These are phyloP conservation scores for Leishmania arabica DNA, from an alignment of 208 protist species.

Conservation along the genomic window DNA sequence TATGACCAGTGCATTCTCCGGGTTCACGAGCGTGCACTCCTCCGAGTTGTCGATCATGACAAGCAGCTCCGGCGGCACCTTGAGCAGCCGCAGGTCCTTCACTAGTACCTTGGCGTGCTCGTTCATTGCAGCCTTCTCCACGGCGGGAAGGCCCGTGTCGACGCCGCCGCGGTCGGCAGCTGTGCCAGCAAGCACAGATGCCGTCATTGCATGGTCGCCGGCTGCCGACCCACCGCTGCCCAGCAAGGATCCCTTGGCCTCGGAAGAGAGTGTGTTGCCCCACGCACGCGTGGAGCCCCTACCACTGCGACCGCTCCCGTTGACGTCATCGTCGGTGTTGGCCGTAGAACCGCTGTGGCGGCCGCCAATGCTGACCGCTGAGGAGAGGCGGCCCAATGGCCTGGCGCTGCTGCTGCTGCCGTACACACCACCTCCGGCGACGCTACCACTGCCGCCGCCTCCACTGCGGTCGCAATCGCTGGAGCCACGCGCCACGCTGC, in stretches of 20 bases:
- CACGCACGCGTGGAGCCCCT: not conserved
- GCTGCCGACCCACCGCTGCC: not conserved
- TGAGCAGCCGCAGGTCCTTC: slow-evolving; percentile 84
- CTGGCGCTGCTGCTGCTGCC: not conserved
- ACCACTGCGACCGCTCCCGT: not conserved
- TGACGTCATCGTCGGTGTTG: slow-evolving; percentile 10
- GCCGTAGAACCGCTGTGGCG: slow-evolving; percentile 3
- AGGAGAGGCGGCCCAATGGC: not conserved
- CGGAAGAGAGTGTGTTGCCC: not conserved
- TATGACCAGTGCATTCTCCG: slow-evolving; percentile 83
- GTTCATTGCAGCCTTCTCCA: slow-evolving; percentile 32
- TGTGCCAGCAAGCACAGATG: not conserved
- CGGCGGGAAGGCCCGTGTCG: not conserved
- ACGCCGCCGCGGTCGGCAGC: not conserved
- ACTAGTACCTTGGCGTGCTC: slow-evolving; percentile 67
- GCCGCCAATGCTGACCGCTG: not conserved
- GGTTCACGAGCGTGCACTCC: slow-evolving; percentile 76
- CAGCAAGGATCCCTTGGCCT: not conserved
- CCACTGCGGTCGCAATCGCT: slow-evolving; percentile 2
- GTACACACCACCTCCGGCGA: not conserved
- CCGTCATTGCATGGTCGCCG: not conserved
- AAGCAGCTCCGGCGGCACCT: slow-evolving; percentile 81
- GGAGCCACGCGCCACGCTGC: slow-evolving; percentile 2
- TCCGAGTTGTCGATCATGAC: slow-evolving; percentile 90
- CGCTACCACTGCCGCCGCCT: slow-evolving; percentile 4